Conservation (phyloP, 1,284 basidiomycete genomes). For the Schizophyllum commune region DNA sequence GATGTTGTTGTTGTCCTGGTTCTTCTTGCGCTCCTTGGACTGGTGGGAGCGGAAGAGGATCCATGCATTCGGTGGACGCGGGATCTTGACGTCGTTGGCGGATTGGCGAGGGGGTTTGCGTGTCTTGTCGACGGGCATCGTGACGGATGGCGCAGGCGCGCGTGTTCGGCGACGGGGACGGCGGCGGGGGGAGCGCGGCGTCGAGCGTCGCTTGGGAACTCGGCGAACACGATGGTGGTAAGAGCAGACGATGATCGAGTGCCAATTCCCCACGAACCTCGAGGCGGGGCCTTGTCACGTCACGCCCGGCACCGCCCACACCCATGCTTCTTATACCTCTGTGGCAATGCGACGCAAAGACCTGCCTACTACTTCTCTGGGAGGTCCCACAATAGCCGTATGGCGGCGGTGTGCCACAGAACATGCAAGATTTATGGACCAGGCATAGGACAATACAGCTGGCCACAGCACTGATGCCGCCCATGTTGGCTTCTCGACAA, state of each 20-base stretch:
- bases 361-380: too few species aligned
- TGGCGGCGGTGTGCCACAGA: too few species aligned
- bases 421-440: background rate
- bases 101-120: background rate
- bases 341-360: too few species aligned
- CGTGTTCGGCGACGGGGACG: background rate
- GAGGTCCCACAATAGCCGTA: too few species aligned
- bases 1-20: background rate
- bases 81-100: slow-evolving; percentile 39
- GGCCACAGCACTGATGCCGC: background rate
- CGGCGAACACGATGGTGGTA: background rate
- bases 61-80: slow-evolving; percentile 83
- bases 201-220: background rate
- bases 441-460: background rate
- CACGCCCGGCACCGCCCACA: background rate
- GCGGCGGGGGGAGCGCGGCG: too few species aligned
- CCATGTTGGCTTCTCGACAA: background rate
- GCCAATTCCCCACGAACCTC: background rate
- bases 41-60: slow-evolving; percentile 71
- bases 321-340: too few species aligned
- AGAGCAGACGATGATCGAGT: background rate
- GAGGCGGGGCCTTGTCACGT: background rate
- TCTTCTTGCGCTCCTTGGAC: background rate
- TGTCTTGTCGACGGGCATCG: background rate
- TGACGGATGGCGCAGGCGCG: background rate